These are phyloP conservation scores for Hericium coralloides DNA, from an alignment of 768 basidiomycete genomes.

Conservation along the genomic window DNA sequence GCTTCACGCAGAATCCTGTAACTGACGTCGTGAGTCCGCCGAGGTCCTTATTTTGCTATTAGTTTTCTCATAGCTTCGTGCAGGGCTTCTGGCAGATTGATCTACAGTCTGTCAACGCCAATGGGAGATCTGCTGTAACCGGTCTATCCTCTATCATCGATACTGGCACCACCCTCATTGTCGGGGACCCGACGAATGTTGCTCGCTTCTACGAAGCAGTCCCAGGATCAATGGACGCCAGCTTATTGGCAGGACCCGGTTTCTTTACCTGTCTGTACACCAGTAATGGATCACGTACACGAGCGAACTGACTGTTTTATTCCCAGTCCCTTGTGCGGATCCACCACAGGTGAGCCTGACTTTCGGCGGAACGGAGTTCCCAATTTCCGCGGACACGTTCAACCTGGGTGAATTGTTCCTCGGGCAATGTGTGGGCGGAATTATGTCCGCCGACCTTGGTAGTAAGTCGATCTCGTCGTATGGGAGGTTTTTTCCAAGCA, in stretches of 20 bases:
- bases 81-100: slow-evolving; percentile 21
- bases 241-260: slow-evolving; percentile 12
- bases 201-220: slow-evolving; percentile 18
- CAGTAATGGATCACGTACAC: not conserved
- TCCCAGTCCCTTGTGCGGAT: slow-evolving; percentile 12
- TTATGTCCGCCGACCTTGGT: not conserved
- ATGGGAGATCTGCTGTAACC: slow-evolving; percentile 6
- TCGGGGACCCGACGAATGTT: slow-evolving; percentile 17
- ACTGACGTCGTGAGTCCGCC: slow-evolving; percentile 1
- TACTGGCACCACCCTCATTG: slow-evolving; percentile 24
- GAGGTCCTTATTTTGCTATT: slow-evolving; percentile 21
- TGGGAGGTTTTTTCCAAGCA: too few relatives aligned
- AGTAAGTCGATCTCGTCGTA: not conserved
- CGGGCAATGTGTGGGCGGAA: slow-evolving; percentile 17
- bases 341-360: slow-evolving; percentile 16
- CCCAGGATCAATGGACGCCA: slow-evolving; percentile 16
- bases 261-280: slow-evolving; percentile 17
- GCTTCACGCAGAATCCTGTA: slow-evolving; percentile 22
- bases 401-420: slow-evolving; percentile 17
- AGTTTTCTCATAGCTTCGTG: slow-evolving; percentile 8
- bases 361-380: slow-evolving; percentile 21
- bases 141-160: slow-evolving; percentile 19
- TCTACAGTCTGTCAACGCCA: slow-evolving; percentile 3
- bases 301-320: not conserved
- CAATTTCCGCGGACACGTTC: slow-evolving; percentile 15